Evolutionary conservation across 345 rosid species (phyloP), one percentile per base, ranked within the genome.

Genomic region (Brassica nigra): DNA sequence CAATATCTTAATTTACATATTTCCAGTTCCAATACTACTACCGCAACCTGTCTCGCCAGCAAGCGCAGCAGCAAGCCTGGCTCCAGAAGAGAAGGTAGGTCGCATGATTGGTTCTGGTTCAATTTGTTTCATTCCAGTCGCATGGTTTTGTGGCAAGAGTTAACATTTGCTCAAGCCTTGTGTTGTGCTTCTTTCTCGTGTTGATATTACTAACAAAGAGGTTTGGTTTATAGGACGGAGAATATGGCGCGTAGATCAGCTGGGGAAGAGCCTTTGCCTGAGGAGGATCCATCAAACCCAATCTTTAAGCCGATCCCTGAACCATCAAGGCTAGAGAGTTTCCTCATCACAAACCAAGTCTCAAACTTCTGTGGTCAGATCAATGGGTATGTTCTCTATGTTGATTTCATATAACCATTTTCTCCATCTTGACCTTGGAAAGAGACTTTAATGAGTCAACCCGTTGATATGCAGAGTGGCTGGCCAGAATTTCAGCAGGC

Each of bases 11-110:
- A 3, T 44, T 64, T 70, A 55, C 2, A 47, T 63, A 63, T 47
- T 80, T 86, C 5, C 89, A 96, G 99, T 92, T 92, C 83, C 99
- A 96, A 86, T 96, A 74, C 75, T 82, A 96, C 84, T 85, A 96
- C 78, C 78, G 99, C 15, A 92, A 87, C 76, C 79, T 93, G 81
- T 88, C 97, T 49, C 97, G 99, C 20, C 98, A 96, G 78, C 99
- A 96, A 87, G 92, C 87, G 0, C 99, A 96, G 73, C 99, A 96
- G 78, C 99, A 96, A 85, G 85, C 97, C 68, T 93, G 99, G 99
- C 92, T 96, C 82, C 99, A 96, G 83, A 96, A 96, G 83, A 88
- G 99, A 83, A 96, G 97, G 99, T 92, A 67, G 37, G 61, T 27
- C 27, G 1, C 36, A 15, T 70, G 36, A 44, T 16, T 63, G 30